phyloP scores from a whole-genome alignment of 202 grass and related monocot genomes.

The Setaria viridis region DNA sequence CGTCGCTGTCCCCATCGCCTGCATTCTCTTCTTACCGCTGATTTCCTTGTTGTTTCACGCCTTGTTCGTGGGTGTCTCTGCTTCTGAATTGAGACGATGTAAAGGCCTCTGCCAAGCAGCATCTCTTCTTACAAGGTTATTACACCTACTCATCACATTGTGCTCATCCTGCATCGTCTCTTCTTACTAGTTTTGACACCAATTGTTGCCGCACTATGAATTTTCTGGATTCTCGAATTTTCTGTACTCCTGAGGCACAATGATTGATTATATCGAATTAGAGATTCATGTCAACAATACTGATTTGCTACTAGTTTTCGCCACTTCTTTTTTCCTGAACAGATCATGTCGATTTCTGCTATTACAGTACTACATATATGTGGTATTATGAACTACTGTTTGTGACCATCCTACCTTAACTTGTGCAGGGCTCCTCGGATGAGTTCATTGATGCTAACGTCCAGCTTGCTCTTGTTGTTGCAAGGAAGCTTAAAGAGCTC shows the following conservation, averaged over 20 bases:
- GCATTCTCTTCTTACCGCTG: neutral
- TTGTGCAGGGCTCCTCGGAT: conserved; percentile 72
- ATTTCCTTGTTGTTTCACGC: conserved; percentile 18
- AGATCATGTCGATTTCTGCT: too few relatives aligned
- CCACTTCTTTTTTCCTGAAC: neutral
- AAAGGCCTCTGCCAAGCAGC: conserved; percentile 84
- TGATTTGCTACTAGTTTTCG: too few relatives aligned
- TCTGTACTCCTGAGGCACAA: neutral
- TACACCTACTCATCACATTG: neutral
- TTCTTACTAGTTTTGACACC: neutral
- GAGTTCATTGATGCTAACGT: conserved; percentile 98
- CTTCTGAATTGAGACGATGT: neutral
- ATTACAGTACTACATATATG: too few relatives aligned
- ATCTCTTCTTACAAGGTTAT: conserved; percentile 95
- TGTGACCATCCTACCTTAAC: neutral
- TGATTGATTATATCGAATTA: neutral
- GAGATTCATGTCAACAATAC: neutral
- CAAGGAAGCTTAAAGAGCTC: conserved; percentile 78
- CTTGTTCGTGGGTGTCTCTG: conserved; percentile 30
- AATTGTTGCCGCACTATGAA: neutral
- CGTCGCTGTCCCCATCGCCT: neutral
- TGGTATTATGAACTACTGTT: too few relatives aligned
- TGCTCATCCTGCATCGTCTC: neutral
- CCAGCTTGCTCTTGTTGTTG: conserved; percentile 88
- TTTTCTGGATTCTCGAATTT: neutral